Base-by-base conservation (phyloP, 331 rosid genomes). In the Telfairia occidentalis region DNA sequence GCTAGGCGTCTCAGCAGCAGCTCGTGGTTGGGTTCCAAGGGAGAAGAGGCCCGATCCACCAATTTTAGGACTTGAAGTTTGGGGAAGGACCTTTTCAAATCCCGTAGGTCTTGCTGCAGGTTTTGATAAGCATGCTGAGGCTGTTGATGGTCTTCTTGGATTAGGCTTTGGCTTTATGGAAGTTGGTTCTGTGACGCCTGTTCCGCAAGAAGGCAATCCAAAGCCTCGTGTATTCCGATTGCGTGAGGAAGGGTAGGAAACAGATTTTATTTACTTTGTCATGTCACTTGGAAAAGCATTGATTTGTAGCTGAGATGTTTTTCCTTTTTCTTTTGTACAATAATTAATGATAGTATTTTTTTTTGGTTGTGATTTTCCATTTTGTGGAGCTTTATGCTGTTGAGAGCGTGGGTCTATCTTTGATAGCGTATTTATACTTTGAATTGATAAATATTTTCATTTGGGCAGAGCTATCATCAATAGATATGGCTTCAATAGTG, bases 31-130 rank as follows among this genome's bases (percentile, higher is more conserved):
- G 98, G 91, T 94, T 81, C 98, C 98, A 19, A 87, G 92, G 78
- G 98, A 94, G 89, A 94, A 91, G 89, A 91, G 98, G 81, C 86
- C 89, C 4, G 90, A 89, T 77, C 91, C 85, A 40, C 30, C 90
- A 80, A 82, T 53, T 82, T 76, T 94, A 78, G 91, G 92, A 29
- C 86, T 91, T 58, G 87, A 94, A 82, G 98, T 94, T 82, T 94
- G 98, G 98, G 98, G 98, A 82, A 89, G 95, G 84, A 94, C 91
- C 76, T 94, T 94, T 80, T 89, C 97, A 74, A 94, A 94, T 54
- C 98, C 98, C n/a, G 13, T 94, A 52, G 98, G 98, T 77, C 98
- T 94, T 82, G 98, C 98, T 78, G 98, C 98, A 30, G 98, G 98
- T 76, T 94, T 94, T 81, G 98, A 94, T 87, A 94, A 94, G 81